Conservation (phyloP, 1,284 basidiomycete species). For the Inonotus obliquus region DNA sequence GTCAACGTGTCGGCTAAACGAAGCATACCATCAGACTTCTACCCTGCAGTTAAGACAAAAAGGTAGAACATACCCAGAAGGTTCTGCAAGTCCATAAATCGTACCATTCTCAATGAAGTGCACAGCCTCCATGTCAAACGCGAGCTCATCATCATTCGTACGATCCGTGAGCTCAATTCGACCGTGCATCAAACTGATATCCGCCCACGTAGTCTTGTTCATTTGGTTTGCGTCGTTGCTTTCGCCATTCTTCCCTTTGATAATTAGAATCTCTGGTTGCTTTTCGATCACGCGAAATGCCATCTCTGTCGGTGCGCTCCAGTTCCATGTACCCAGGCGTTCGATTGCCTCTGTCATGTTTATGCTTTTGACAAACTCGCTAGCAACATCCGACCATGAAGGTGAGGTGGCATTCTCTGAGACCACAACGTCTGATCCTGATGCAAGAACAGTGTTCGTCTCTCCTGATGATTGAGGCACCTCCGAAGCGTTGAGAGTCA, state of each 20-base stretch:
- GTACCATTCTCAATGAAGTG: slow-evolving; percentile 76
- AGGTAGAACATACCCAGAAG: slow-evolving; percentile 47
- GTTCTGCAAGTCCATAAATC: slow-evolving; percentile 70
- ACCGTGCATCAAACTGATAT: slow-evolving; percentile 61
- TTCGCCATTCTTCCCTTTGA: not conserved
- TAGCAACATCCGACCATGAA: slow-evolving; percentile 47
- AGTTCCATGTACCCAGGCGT: slow-evolving; percentile 59
- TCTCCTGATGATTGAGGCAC: not conserved
- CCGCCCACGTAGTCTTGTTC: slow-evolving; percentile 33
- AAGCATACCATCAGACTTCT: no score
- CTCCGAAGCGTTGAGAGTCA: slow-evolving; percentile 33
- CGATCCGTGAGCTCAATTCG: slow-evolving; percentile 61
- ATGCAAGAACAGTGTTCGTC: no score
- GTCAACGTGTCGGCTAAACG: slow-evolving; percentile 50
- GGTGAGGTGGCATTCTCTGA: slow-evolving; percentile 22
- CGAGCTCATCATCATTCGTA: slow-evolving; percentile 48
- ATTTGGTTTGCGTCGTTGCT: slow-evolving; percentile 21
- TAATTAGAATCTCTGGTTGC: slow-evolving; percentile 27
- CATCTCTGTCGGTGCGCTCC: slow-evolving; percentile 57
- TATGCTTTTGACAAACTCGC: slow-evolving; percentile 41
- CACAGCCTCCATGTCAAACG: slow-evolving; percentile 71
- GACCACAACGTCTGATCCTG: slow-evolving; percentile 25
- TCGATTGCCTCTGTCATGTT: slow-evolving; percentile 49
- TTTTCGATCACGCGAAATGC: slow-evolving; percentile 64
- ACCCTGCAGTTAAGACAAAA: no score